A percentile compares a stretch with the other conserved stretches of the same genome.
phyloP scores from a whole-genome alignment of 805 yeast genomes.

The Pichia cabralensis region DNA sequence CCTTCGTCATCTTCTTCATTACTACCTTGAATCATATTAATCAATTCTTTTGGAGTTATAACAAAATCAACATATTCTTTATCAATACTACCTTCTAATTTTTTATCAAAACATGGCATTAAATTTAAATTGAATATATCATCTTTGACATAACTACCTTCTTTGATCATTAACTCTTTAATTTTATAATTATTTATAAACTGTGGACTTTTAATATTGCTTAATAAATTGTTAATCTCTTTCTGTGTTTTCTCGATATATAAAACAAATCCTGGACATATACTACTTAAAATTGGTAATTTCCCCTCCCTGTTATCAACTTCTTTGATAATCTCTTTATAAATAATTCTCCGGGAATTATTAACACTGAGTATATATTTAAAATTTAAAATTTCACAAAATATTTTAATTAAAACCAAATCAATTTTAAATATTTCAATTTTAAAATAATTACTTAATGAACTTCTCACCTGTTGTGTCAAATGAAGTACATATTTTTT shows the following conservation, averaged over 20 bases:
- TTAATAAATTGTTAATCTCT: slow-evolving; percentile 57
- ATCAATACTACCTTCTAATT: slow-evolving; percentile 78
- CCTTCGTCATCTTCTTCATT: not conserved
- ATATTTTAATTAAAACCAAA: slow-evolving; percentile 44
- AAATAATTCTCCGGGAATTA: slow-evolving; percentile 62
- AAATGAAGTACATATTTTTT: slow-evolving; percentile 62
- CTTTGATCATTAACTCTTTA: slow-evolving; percentile 39
- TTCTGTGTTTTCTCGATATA: slow-evolving; percentile 96
- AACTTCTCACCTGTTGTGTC: slow-evolving; percentile 78
- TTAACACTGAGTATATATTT: slow-evolving; percentile 75
- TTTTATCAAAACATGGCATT: slow-evolving; percentile 98
- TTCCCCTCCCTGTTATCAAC: slow-evolving; percentile 12
- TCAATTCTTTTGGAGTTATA: slow-evolving; percentile 78
- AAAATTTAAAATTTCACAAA: slow-evolving; percentile 56
- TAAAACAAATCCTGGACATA: slow-evolving; percentile 95
- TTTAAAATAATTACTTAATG: slow-evolving; percentile 61
- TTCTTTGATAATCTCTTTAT: slow-evolving; percentile 38
- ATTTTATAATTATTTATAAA: slow-evolving; percentile 80
- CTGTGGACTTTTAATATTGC: slow-evolving; percentile 81
- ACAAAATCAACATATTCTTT: slow-evolving; percentile 91
- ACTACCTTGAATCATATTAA: slow-evolving; percentile 37
- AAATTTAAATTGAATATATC: slow-evolving; percentile 70
- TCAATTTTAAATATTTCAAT: slow-evolving; percentile 50
- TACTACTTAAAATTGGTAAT: slow-evolving; percentile 53
- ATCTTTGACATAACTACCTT: slow-evolving; percentile 17